Evolutionary conservation across 768 basidiomycete genomes (phyloP), one percentile per base, ranked within the genome.

Genomic region (Leucosporidium scottii): DNA sequence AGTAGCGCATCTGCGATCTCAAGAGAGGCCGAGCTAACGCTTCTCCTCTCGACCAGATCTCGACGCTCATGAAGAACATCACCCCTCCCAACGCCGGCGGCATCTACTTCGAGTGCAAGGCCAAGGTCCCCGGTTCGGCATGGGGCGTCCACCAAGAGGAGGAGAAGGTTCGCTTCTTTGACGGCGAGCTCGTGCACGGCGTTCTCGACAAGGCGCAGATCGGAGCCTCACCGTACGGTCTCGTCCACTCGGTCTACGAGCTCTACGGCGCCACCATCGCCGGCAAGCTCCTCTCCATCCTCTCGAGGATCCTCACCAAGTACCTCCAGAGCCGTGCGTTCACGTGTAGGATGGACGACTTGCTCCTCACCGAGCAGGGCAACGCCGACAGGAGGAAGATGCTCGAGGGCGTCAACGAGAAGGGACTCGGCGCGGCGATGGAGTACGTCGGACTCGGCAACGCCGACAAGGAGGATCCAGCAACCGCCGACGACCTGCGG

Each of bases 331-430:
- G 92, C 74, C 89, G 93, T 51, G 96, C 92, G 0, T 99, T 99
- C 80, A 93, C 93, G 3, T 99, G 96, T 80, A 86, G 96, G 25
- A 97, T 98, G 91, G 96, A 99, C 79, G 96, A 99, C 82, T 82
- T 99, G 53, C 86, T 89, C 61, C 82, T 99, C 59, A 97, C 93
- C 10, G 83, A 85, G 0, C 84, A 86, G 64, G 93, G 91, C 27
- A 88, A 98, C 77, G 77, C 78, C 54, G 82, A 82, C 65, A 84
- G 96, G 70, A 80, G 82, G 57, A 82, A 86, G 49, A 82, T 97
- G 57, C 78, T 98, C 20, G 80, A 83, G 49, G 80, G 83, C 28
- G 89, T 86, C 20, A 81, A 83, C 65, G 84, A 85, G 66, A 84
- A 89, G 53, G 96, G 94, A 7, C 89, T 88, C 23, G 85, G 87